Percentiles rank a stretch among this genome's conserved stretches.
Evolutionary conservation across 2,329 filamentous ascomycete genomes (phyloP).

Genomic region (Incumbomyces lentus): DNA sequence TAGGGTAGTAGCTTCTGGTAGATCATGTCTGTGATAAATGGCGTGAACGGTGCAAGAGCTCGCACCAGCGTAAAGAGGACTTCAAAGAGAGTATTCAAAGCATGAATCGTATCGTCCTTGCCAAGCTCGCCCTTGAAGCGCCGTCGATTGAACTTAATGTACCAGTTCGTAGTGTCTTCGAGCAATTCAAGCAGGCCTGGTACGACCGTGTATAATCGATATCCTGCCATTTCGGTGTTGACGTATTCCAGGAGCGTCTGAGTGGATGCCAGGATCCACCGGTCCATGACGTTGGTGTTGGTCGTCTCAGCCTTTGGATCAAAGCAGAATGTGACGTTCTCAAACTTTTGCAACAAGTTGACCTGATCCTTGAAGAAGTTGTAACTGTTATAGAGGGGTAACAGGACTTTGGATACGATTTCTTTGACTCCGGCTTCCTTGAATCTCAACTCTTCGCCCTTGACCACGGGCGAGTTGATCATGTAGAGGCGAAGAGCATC

Average conservation of each 20-base stretch:
- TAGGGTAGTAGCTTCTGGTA: slow-evolving; percentile 73
- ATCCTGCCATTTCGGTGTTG: slow-evolving; percentile 71
- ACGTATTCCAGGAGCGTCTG: slow-evolving; percentile 79
- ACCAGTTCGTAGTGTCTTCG: slow-evolving; percentile 87
- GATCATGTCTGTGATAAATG: slow-evolving; percentile 91
- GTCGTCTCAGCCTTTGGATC: slow-evolving; percentile 59
- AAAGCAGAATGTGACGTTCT: slow-evolving; percentile 61
- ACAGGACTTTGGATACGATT: slow-evolving; percentile 72
- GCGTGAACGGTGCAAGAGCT: slow-evolving; percentile 85
- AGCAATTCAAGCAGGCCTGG: slow-evolving; percentile 68
- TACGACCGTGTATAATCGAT: slow-evolving; percentile 74
- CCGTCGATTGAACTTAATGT: slow-evolving; percentile 79
- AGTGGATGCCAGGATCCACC: slow-evolving; percentile 78
- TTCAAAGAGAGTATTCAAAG: slow-evolving; percentile 88
- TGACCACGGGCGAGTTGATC: slow-evolving; percentile 83
- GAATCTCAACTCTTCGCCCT: slow-evolving; percentile 74
- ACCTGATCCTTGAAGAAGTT: slow-evolving; percentile 85
- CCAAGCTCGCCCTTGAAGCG: slow-evolving; percentile 80
- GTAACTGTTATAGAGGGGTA: slow-evolving; percentile 85
- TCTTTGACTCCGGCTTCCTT: slow-evolving; percentile 81
- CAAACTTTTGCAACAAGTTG: slow-evolving; percentile 74
- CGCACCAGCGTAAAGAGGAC: slow-evolving; percentile 81
- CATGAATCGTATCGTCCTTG: slow-evolving; percentile 74
- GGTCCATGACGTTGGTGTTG: slow-evolving; percentile 81
- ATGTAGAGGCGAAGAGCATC: slow-evolving; percentile 86